Base-by-base conservation (phyloP, 768 basidiomycete species). In the Cystobasidium tubakii region DNA sequence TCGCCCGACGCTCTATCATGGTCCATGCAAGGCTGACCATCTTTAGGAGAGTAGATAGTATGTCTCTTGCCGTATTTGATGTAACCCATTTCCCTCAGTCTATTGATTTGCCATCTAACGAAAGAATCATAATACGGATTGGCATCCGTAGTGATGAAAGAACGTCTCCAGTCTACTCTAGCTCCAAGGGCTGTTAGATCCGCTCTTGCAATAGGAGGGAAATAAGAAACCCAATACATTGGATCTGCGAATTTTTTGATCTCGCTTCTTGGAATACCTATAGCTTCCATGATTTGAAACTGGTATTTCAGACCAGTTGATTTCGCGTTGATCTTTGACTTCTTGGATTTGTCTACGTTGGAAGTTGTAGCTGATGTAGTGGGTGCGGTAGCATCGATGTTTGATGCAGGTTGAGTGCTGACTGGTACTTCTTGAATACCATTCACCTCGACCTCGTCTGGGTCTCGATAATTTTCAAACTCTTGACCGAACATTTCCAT, bases 1-100 rank as follows among this genome's bases (percentile, higher is more conserved):
- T 99, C 96, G 50, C 96, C 96, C 74, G 92, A 91, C 65, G 88
- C 86, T 73, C 96, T 89, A 81, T 99, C 96, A 83, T 99, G 96
- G 82, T 99, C 96, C 96, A 99, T 98, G 80, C 96, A 99, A 0
- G 96, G 95, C 80, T 98, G 96, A 1, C 93, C 94, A 77, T 99
- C 96, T 82, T 97, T 97, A 1, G 93, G 92, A 76, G 91, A 94
- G 85, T 96, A 99, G 80, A 99, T 91, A 17, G 96, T 99, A 82
- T 97, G 95, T 54, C 96, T 88, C 82, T 96, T 90, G 62, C 96
- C 96, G 80, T 97, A 99, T 82, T 95, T 96, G 84, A 99, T 91
- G 83, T 93, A 94, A 39, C 90, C 89, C 60, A 92, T 84, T 53
- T 83, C 84, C 82, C 91, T 85, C 10, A 98, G 85, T 81, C 91